A percentile compares a stretch with the other conserved stretches of the same genome.
phyloP scores from a whole-genome alignment of 768 basidiomycete species.

The Boletus barrowsii region DNA sequence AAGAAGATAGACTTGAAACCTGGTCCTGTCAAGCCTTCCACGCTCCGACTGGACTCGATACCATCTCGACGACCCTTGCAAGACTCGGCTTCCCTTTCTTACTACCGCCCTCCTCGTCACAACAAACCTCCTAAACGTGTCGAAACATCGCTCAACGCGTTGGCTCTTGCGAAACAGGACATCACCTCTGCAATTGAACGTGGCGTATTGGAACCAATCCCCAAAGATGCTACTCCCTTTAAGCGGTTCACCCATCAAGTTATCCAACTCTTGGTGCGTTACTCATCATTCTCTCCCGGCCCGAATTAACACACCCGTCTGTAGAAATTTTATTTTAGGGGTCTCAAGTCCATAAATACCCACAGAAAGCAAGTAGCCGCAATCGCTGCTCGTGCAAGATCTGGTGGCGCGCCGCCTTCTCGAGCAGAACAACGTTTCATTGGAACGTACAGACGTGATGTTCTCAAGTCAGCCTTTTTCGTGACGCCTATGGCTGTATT shows the following conservation, averaged over 20 bases:
- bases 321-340: slow-evolving; percentile 83
- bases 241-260: slow-evolving; percentile 48
- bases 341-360: slow-evolving; percentile 66
- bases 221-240: slow-evolving; percentile 56
- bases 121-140: slow-evolving; percentile 16
- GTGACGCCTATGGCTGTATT: background rate
- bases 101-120: slow-evolving; percentile 26
- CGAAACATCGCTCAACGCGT: slow-evolving; percentile 28
- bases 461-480: slow-evolving; percentile 55
- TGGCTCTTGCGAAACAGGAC: slow-evolving; percentile 59
- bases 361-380: slow-evolving; percentile 52
- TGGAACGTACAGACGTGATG: slow-evolving; percentile 59
- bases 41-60: slow-evolving; percentile 19
- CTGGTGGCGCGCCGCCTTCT: slow-evolving; percentile 61
- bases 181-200: slow-evolving; percentile 62
- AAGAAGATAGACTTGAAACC: slow-evolving; percentile 61
- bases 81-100: slow-evolving; percentile 23
- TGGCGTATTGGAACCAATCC: slow-evolving; percentile 67
- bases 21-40: slow-evolving; percentile 50
- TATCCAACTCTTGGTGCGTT: slow-evolving; percentile 44
- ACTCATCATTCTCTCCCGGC: background rate
- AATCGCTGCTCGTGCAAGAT: slow-evolving; percentile 54
- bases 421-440: slow-evolving; percentile 72
- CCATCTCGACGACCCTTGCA: slow-evolving; percentile 21
- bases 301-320: background rate